Conservation (phyloP, 2,329 filamentous ascomycete genomes). For the Aspergillus spinulosporus region DNA sequence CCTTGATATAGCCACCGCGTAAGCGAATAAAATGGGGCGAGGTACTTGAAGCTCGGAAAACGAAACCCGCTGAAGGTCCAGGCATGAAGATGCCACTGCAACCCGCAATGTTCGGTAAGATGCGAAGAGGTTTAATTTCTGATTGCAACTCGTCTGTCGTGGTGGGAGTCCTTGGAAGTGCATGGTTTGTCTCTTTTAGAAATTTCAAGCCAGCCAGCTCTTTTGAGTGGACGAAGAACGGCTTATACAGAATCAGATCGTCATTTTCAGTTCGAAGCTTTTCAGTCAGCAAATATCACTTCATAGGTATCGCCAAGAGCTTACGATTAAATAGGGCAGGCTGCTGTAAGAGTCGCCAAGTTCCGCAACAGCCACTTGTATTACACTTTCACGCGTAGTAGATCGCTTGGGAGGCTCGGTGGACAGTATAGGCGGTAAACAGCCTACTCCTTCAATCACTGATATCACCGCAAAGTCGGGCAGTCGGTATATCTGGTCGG, state of each 20-base stretch:
- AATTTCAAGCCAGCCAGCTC: slow-evolving; percentile 60
- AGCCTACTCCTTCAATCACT: slow-evolving; percentile 72
- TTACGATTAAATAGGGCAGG: slow-evolving; percentile 78
- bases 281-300: slow-evolving; percentile 4
- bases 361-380: slow-evolving; percentile 80
- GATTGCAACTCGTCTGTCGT: slow-evolving; percentile 30
- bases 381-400: slow-evolving; percentile 69
- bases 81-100: slow-evolving; percentile 82
- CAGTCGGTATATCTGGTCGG: slow-evolving; percentile 68
- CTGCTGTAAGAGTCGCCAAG: slow-evolving; percentile 72
- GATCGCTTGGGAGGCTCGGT: slow-evolving; percentile 70
- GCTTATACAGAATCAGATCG: slow-evolving; percentile 85
- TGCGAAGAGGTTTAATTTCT: slow-evolving; percentile 41
- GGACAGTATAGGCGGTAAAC: slow-evolving; percentile 74
- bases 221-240: slow-evolving; percentile 54
- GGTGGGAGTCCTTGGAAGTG: slow-evolving; percentile 35
- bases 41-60: slow-evolving; percentile 79
- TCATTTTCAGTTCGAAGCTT: slow-evolving; percentile 76
- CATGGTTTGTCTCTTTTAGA: slow-evolving; percentile 70
- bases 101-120: slow-evolving; percentile 60
- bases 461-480: slow-evolving; percentile 74
- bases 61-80: slow-evolving; percentile 74
- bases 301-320: slow-evolving; percentile 30
- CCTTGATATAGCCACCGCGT: slow-evolving; percentile 66
- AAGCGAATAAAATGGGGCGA: slow-evolving; percentile 73